phyloP scores from a whole-genome alignment of 2,329 filamentous ascomycete species.

The Pseudocercospora pini-densiflorae region DNA sequence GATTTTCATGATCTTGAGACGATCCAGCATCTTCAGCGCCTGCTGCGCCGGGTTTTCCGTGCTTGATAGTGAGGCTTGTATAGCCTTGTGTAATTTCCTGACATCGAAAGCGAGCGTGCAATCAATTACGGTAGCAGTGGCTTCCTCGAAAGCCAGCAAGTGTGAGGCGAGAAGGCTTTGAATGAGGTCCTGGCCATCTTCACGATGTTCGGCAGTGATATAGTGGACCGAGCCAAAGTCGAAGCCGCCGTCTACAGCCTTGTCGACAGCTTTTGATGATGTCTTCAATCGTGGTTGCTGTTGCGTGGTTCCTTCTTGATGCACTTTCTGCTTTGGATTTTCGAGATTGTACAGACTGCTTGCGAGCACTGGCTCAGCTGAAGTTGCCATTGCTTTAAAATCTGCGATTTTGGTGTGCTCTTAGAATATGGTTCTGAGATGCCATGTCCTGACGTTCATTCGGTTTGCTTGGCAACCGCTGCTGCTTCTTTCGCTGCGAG shows the following conservation, averaged over 20 bases:
- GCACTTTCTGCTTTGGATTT: slow-evolving; percentile 63
- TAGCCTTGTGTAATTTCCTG: slow-evolving; percentile 40
- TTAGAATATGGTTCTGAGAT: neutral
- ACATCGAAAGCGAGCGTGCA: slow-evolving; percentile 53
- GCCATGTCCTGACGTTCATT: neutral
- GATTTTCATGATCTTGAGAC: slow-evolving; percentile 54
- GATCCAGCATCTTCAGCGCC: slow-evolving; percentile 46
- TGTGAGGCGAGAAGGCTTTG: slow-evolving; percentile 45
- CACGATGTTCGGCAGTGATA: slow-evolving; percentile 41
- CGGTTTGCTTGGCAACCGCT: neutral
- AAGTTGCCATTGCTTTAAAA: slow-evolving; percentile 8
- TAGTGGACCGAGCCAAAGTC: slow-evolving; percentile 42
- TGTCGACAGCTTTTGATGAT: slow-evolving; percentile 40
- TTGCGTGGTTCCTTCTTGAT: slow-evolving; percentile 29
- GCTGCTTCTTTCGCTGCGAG: neutral
- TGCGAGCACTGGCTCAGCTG: slow-evolving; percentile 15
- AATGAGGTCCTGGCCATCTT: slow-evolving; percentile 35
- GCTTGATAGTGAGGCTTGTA: slow-evolving; percentile 21
- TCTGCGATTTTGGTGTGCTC: neutral
- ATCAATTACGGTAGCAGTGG: slow-evolving; percentile 51
- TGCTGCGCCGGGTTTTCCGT: slow-evolving; percentile 23
- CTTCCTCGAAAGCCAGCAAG: slow-evolving; percentile 38
- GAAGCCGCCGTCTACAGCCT: slow-evolving; percentile 44
- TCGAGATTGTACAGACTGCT: slow-evolving; percentile 15
- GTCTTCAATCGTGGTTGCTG: slow-evolving; percentile 38